Conservation (phyloP, 805 yeast species). For the Saccharomycopsis fibuligera region DNA sequence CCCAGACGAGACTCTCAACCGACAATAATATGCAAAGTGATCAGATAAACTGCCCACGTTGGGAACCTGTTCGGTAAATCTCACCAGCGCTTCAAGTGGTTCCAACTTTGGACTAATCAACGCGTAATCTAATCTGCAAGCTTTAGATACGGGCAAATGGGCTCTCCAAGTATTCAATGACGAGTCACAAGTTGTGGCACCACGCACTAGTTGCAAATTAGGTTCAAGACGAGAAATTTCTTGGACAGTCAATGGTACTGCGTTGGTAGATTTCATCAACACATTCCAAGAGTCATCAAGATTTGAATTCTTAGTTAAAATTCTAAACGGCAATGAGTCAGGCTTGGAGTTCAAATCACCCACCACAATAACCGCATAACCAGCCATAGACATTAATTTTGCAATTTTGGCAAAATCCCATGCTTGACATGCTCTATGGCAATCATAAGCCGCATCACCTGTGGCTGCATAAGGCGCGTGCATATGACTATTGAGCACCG, state of each 20-base stretch:
- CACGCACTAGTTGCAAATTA: constrained; percentile 55
- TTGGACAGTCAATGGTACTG: constrained; percentile 23
- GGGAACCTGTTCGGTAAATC: constrained; percentile 64
- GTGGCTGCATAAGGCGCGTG: constrained; percentile 85
- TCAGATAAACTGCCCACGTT: constrained; percentile 78
- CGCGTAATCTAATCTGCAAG: constrained; percentile 88
- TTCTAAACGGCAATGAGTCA: constrained; percentile 71
- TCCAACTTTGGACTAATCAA: constrained; percentile 56
- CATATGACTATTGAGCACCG: constrained; percentile 86
- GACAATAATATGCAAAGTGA: constrained; percentile 75
- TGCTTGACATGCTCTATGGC: constrained; percentile 92
- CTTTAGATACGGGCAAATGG: constrained; percentile 47
- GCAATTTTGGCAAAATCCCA: constrained; percentile 84
- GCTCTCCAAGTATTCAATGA: constrained; percentile 81
- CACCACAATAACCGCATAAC: constrained; percentile 80
- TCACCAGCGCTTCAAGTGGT: constrained; percentile 59
- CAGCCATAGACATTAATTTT: constrained; percentile 55
- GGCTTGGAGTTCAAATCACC: constrained; percentile 93
- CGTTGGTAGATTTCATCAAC: constrained; percentile 15
- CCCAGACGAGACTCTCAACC: constrained; percentile 29
- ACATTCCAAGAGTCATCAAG: constrained; percentile 79
- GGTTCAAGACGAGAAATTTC: constrained; percentile 44
- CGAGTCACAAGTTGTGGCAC: constrained; percentile 90
- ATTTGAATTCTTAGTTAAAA: constrained; percentile 65
- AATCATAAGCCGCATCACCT: constrained; percentile 85